Evolutionary conservation across 2,329 filamentous ascomycete genomes (phyloP), one percentile per base, ranked within the genome.

Genomic region (Juglanconis juglandina): DNA sequence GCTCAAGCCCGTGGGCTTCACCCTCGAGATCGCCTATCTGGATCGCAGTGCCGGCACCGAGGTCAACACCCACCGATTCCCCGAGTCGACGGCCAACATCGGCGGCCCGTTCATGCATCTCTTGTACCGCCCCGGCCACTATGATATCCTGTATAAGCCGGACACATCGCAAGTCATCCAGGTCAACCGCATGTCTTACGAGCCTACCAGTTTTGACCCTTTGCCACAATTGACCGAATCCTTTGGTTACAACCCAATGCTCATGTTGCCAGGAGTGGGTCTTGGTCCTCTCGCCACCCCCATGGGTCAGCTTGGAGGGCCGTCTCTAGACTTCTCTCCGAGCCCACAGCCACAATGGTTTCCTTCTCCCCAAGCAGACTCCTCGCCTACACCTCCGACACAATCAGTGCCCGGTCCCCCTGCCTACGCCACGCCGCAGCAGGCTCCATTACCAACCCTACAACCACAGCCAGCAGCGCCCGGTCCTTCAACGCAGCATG

Each of bases 1-100:
- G 3, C 84, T 98, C 64, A 88, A 91, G 69, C 90, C 89, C 7
- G 87, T 88, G 53, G 87, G 87, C 14, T 86, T 97, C 64, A 86
- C 88, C 4, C 84, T 98, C 24, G 92, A 97, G 70, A 90, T 98
- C 64, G 87, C 92, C 57, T 97, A 98, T 71, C 85, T 99, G 8
- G 95, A 98, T 71, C 87, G 92, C 67, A 96, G 90, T 68, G 80
- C 86, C 50, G 93, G 92, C 17, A 81, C 84, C 51, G 82, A 90
- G 68, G 91, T 92, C 68, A 96, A 91, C 70, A 83, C 81, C 37
- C 87, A 90, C 71, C 82, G 82, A 30, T 85, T 89, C 67, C 87
- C 82, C 3, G 83, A 82, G 48, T 76, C 78, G 13, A 77, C 79
- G 56, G 68, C 73, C 48, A 72, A 75, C 14, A 69, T 71, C 1